These are phyloP conservation scores for Phoma sp. DNA, from an alignment of 2,329 filamentous ascomycete genomes.

Conservation along the genomic window DNA sequence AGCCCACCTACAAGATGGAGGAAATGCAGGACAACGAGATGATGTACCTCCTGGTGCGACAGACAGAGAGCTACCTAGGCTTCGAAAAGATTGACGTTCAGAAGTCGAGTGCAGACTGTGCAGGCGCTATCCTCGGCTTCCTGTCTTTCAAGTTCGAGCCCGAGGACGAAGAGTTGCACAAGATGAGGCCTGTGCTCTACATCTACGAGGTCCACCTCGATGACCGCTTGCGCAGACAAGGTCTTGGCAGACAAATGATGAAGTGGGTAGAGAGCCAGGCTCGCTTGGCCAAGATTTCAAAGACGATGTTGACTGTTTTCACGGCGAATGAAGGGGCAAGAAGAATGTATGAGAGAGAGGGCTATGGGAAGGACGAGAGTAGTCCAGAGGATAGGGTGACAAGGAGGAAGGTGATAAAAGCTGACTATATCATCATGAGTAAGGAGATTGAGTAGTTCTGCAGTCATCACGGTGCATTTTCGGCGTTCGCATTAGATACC, in stretches of 20 bases:
- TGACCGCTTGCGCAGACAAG: slow-evolving; percentile 63
- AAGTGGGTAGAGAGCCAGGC: slow-evolving; percentile 61
- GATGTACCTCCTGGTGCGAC: slow-evolving; percentile 66
- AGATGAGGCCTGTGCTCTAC: slow-evolving; percentile 68
- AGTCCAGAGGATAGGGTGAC: slow-evolving; percentile 56
- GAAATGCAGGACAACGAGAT: slow-evolving; percentile 75
- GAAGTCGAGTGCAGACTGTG: neutral
- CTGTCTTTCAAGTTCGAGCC: slow-evolving; percentile 62
- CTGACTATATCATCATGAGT: slow-evolving; percentile 40
- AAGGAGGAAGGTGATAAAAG: slow-evolving; percentile 26
- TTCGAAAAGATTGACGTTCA: neutral
- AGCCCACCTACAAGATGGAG: slow-evolving; percentile 62
- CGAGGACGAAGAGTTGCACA: slow-evolving; percentile 60
- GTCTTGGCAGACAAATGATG: slow-evolving; percentile 69
- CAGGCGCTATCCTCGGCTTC: slow-evolving; percentile 47
- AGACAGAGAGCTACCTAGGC: slow-evolving; percentile 3
- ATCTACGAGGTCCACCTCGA: slow-evolving; percentile 79
- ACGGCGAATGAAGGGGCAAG: slow-evolving; percentile 64
- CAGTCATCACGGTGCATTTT: neutral
- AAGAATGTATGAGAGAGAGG: slow-evolving; percentile 67
- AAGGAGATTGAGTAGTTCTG: slow-evolving; percentile 17
- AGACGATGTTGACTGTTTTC: slow-evolving; percentile 79
- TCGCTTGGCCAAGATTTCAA: slow-evolving; percentile 61
- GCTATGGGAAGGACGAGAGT: slow-evolving; percentile 61
- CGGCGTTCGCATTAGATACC: slow-evolving; percentile 9